phyloP scores from a whole-genome alignment of 1,284 basidiomycete genomes.

The Marasmius fiardii region DNA sequence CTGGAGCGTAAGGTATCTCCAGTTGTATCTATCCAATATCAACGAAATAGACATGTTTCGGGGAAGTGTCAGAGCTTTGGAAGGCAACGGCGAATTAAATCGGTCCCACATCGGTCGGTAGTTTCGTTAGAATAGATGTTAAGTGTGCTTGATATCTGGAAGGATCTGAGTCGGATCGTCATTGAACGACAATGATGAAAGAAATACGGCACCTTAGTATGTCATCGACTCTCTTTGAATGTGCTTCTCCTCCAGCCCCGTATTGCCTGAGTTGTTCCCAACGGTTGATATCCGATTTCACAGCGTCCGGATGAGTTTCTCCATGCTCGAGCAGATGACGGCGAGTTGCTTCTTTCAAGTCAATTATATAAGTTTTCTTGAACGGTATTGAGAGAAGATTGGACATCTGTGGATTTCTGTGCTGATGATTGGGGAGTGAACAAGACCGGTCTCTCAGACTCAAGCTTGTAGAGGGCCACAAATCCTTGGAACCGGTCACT shows the following conservation, averaged over 20 bases:
- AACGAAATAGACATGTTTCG: neutral
- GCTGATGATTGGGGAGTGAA: neutral
- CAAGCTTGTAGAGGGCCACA: too few species aligned
- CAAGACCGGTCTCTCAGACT: too few species aligned
- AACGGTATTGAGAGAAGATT: constrained; percentile 79
- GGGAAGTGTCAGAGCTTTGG: neutral
- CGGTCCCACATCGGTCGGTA: constrained; percentile 38
- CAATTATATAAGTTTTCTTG: constrained; percentile 66
- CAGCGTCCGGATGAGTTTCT: constrained; percentile 87
- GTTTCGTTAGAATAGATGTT: constrained; percentile 58
- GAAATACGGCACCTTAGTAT: constrained; percentile 39
- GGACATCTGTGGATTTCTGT: constrained; percentile 45
- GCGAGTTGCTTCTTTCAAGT: constrained; percentile 58
- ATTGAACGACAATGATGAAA: neutral
- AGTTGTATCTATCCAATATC: constrained; percentile 64
- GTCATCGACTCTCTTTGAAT: constrained; percentile 50
- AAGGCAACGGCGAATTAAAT: too few species aligned
- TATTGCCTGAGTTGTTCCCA: constrained; percentile 73
- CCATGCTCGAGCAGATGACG: constrained; percentile 71
- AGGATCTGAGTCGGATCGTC: neutral
- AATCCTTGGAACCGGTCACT: too few species aligned
- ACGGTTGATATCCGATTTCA: constrained; percentile 71
- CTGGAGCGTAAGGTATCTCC: constrained; percentile 72
- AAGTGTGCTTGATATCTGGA: constrained; percentile 1
- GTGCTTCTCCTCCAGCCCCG: constrained; percentile 54